phyloP scores from a whole-genome alignment of 73 alveolate genomes.

The Urostyla sp. region DNA sequence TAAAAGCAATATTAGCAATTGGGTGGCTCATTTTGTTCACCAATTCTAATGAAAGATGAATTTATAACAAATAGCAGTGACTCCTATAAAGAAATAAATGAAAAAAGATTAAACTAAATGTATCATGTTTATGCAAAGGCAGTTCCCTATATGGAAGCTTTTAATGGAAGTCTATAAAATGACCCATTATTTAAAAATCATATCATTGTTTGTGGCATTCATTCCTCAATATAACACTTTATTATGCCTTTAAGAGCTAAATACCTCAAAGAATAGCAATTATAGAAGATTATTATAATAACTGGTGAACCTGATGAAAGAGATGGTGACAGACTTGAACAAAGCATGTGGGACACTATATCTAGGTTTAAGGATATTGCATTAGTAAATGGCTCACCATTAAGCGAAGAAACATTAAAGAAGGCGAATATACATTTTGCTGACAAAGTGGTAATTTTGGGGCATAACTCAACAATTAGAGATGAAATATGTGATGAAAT shows the following conservation, averaged over 20 bases:
- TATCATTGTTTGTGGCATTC: conserved; percentile 97
- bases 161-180: conserved; percentile 9
- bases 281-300: conserved; percentile 55
- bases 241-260: conserved; percentile 94
- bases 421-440: conserved; percentile 98
- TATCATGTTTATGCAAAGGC: too few species aligned
- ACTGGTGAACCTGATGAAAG: conserved; percentile 39
- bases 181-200: conserved; percentile 83
- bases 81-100: too few species aligned
- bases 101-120: too few species aligned
- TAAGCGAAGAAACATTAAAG: conserved; percentile 87
- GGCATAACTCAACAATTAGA: conserved; percentile 82
- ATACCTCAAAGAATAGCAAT: conserved; percentile 91
- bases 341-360: background rate
- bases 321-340: conserved; percentile 1
- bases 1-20: too few species aligned
- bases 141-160: too few species aligned
- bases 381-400: conserved; percentile 91
- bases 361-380: conserved; percentile 38
- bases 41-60: too few species aligned
- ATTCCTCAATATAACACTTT: conserved; percentile 92
- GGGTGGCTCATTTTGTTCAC: too few species aligned
- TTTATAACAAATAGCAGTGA: too few species aligned
- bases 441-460: conserved; percentile 97
- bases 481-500: conserved; percentile 86